Conservation (phyloP, 495 filamentous ascomycete species). For the Aeminium ludgeri region DNA sequence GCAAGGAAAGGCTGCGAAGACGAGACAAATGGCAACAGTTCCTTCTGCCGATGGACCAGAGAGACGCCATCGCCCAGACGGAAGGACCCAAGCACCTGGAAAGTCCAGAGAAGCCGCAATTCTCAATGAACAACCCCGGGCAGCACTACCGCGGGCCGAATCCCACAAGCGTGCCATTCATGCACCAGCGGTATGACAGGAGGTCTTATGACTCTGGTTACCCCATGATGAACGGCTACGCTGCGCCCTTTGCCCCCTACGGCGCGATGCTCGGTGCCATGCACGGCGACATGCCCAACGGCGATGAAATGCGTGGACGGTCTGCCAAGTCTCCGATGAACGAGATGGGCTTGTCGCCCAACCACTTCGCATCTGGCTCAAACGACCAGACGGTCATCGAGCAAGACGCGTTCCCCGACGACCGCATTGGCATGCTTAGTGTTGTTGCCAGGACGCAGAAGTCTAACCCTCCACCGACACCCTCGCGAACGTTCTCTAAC, state of each 20-base stretch:
- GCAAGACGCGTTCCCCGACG: slow-evolving; percentile 34
- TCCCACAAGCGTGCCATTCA: not conserved
- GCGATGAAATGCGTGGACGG: slow-evolving; percentile 8
- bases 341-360: not conserved
- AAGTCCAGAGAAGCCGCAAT: slow-evolving; percentile 21
- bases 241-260: slow-evolving; percentile 3
- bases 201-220: slow-evolving; percentile 9
- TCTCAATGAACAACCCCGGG: not conserved
- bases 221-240: slow-evolving; percentile 6
- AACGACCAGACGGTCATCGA: slow-evolving; percentile 6
- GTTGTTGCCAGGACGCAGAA: slow-evolving; percentile 30
- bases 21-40: slow-evolving; percentile 66
- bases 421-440: slow-evolving; percentile 35
- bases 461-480: slow-evolving; percentile 18
- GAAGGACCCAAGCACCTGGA: slow-evolving; percentile 33
- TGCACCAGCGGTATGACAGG: slow-evolving; percentile 6
- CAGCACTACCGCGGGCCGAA: slow-evolving; percentile 7
- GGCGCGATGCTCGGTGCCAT: not conserved
- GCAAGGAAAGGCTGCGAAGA: slow-evolving; percentile 61
- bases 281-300: slow-evolving; percentile 6
- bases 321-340: slow-evolving; percentile 6
- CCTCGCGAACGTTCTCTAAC: slow-evolving; percentile 35
- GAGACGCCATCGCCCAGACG: slow-evolving; percentile 43
- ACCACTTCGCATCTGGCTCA: not conserved
- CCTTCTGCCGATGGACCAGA: slow-evolving; percentile 46